Conservation (phyloP, 495 filamentous ascomycete genomes). For the Trichoderma reesei region DNA sequence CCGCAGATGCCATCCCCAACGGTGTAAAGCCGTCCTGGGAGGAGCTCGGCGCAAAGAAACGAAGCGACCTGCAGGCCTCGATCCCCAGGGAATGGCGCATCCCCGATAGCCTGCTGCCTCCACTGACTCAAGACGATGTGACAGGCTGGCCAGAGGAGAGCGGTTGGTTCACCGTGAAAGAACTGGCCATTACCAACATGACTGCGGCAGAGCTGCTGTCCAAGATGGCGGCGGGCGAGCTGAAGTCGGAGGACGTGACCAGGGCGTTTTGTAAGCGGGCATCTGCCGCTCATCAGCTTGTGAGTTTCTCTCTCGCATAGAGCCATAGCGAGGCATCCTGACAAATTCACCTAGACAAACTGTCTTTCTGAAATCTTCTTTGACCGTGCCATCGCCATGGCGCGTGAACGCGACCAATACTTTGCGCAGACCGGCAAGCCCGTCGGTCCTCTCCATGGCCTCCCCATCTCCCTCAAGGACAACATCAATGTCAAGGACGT, state of each 20-base stretch:
- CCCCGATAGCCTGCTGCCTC: slow-evolving; percentile 28
- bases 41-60: slow-evolving; percentile 28
- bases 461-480: slow-evolving; percentile 60
- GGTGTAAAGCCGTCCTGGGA: slow-evolving; percentile 21
- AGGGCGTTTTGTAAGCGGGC: slow-evolving; percentile 30
- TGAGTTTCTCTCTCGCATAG: slow-evolving; percentile 4
- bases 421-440: slow-evolving; percentile 35
- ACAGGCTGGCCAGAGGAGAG: slow-evolving; percentile 28
- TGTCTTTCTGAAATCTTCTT: slow-evolving; percentile 62
- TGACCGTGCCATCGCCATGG: slow-evolving; percentile 46
- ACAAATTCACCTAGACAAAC: slow-evolving; percentile 25
- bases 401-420: slow-evolving; percentile 47
- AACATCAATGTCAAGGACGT: slow-evolving; percentile 51
- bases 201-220: slow-evolving; percentile 22
- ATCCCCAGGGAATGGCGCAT: slow-evolving; percentile 34
- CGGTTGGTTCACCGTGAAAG: slow-evolving; percentile 28
- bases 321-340: no score
- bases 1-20: neutral
- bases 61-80: slow-evolving; percentile 22
- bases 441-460: slow-evolving; percentile 55
- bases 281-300: slow-evolving; percentile 25
- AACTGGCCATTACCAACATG: slow-evolving; percentile 24
- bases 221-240: slow-evolving; percentile 20
- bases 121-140: slow-evolving; percentile 28
- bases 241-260: slow-evolving; percentile 25